Percentiles rank a stretch among this genome's conserved stretches.
These are phyloP conservation scores for Aspergillus nomiae DNA, from an alignment of 2,329 filamentous ascomycete species.

Conservation along the genomic window DNA sequence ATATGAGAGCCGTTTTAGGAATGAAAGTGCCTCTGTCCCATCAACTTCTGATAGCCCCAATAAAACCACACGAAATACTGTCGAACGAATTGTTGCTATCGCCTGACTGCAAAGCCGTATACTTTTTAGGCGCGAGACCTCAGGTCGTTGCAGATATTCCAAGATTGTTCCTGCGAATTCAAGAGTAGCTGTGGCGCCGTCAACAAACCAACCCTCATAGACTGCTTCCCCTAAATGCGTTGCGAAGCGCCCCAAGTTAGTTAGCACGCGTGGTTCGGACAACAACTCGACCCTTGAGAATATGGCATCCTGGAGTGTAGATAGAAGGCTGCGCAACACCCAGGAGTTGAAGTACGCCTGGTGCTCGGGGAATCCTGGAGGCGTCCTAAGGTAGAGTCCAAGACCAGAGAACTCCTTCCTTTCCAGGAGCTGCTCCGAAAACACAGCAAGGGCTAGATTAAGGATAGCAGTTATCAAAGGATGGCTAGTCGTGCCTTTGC, in stretches of 20 bases:
- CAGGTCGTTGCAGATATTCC: slow-evolving; percentile 85
- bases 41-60: slow-evolving; percentile 83
- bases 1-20: slow-evolving; percentile 85
- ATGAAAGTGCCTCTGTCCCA: slow-evolving; percentile 66
- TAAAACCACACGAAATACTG: slow-evolving; percentile 77
- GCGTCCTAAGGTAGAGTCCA: slow-evolving; percentile 80
- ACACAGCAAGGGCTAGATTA: slow-evolving; percentile 76
- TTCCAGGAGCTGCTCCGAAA: slow-evolving; percentile 79
- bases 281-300: slow-evolving; percentile 72
- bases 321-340: slow-evolving; percentile 73
- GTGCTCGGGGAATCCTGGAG: slow-evolving; percentile 90
- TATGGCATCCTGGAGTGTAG: slow-evolving; percentile 69
- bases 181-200: slow-evolving; percentile 78
- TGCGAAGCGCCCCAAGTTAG: slow-evolving; percentile 80
- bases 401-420: slow-evolving; percentile 92
- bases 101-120: slow-evolving; percentile 90
- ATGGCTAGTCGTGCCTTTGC: slow-evolving; percentile 59
- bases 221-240: slow-evolving; percentile 84
- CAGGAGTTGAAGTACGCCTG: slow-evolving; percentile 96
- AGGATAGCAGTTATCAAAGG: slow-evolving; percentile 74
- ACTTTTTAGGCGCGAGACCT: slow-evolving; percentile 77
- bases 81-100: slow-evolving; percentile 71
- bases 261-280: slow-evolving; percentile 78
- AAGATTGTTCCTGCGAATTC: slow-evolving; percentile 84
- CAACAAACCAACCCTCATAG: slow-evolving; percentile 95